phyloP scores from a whole-genome alignment of 1,284 basidiomycete genomes.

The Lignosus rhinocerotis region DNA sequence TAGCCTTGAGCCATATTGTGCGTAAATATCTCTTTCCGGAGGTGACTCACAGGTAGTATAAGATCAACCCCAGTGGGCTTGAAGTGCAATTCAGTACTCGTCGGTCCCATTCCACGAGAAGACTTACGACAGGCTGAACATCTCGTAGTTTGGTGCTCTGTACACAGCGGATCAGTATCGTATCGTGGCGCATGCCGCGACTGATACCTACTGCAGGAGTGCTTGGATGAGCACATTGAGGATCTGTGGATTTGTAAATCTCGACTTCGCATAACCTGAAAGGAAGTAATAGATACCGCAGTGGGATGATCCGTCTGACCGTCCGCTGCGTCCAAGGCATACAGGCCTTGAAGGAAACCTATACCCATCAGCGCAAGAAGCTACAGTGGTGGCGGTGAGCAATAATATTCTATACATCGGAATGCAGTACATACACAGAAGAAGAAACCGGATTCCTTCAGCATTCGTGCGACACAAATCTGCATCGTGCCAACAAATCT shows the following conservation, averaged over 20 bases:
- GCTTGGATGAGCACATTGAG: slow-evolving; percentile 81
- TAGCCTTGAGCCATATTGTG: neutral
- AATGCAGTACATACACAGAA: slow-evolving; percentile 59
- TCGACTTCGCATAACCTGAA: neutral
- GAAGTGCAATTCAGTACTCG: neutral
- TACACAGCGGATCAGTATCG: neutral
- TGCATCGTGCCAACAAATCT: slow-evolving; percentile 85
- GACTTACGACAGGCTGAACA: slow-evolving; percentile 54
- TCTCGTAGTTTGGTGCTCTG: slow-evolving; percentile 81
- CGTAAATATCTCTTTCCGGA: neutral
- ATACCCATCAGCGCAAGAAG: slow-evolving; percentile 79
- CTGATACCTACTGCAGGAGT: slow-evolving; percentile 64
- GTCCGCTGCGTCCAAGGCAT: slow-evolving; percentile 90
- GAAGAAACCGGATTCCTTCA: slow-evolving; percentile 92
- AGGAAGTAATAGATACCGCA: slow-evolving; percentile 35
- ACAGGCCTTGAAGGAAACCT: slow-evolving; percentile 86
- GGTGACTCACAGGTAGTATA: slow-evolving; percentile 76
- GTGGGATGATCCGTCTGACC: slow-evolving; percentile 62
- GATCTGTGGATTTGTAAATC: slow-evolving; percentile 42
- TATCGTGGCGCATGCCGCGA: neutral
- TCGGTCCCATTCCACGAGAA: neutral
- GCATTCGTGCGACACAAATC: slow-evolving; percentile 85
- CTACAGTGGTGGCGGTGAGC: slow-evolving; percentile 35
- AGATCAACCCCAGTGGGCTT: slow-evolving; percentile 68
- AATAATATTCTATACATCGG: slow-evolving; percentile 1